Evolutionary conservation across 305 asterid species (phyloP).

Genomic region (Fraxinus dipetala): DNA sequence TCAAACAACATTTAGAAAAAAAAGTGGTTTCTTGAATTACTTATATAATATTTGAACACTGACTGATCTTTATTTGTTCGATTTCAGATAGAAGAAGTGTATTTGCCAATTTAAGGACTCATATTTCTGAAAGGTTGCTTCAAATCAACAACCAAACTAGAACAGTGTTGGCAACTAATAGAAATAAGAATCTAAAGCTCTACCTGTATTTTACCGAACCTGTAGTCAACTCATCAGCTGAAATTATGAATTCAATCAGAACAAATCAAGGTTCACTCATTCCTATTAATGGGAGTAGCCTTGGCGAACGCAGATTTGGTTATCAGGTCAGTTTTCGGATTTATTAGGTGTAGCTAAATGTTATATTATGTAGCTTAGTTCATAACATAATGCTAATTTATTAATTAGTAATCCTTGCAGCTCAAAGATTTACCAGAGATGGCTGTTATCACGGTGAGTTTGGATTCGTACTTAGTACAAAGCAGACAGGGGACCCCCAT

Average conservation of each 20-base stretch:
- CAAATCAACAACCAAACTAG: constrained; percentile 57
- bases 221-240: constrained; percentile 68
- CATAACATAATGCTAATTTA: neutral
- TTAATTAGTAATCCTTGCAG: constrained; percentile 33
- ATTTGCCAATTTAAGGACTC: constrained; percentile 66
- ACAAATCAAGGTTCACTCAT: constrained; percentile 61
- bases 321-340: constrained; percentile 53
- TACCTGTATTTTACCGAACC: constrained; percentile 81
- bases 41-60: neutral
- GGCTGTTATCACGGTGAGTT: constrained; percentile 67
- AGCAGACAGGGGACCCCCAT: constrained; percentile 79
- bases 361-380: neutral
- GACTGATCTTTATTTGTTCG: constrained; percentile 25
- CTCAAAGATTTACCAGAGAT: constrained; percentile 47
- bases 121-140: constrained; percentile 69
- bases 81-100: constrained; percentile 74
- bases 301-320: constrained; percentile 82
- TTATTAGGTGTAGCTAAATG: neutral
- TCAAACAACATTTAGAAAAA: neutral
- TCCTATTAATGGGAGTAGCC: constrained; percentile 57
- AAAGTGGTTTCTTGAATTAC: neutral
- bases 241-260: constrained; percentile 60
- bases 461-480: constrained; percentile 52
- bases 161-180: constrained; percentile 74
- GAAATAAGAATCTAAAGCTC: constrained; percentile 53